Percentiles rank a stretch among this genome's conserved stretches.
phyloP scores from a whole-genome alignment of 495 filamentous ascomycete genomes.

The Trichoderma asperelloides region DNA sequence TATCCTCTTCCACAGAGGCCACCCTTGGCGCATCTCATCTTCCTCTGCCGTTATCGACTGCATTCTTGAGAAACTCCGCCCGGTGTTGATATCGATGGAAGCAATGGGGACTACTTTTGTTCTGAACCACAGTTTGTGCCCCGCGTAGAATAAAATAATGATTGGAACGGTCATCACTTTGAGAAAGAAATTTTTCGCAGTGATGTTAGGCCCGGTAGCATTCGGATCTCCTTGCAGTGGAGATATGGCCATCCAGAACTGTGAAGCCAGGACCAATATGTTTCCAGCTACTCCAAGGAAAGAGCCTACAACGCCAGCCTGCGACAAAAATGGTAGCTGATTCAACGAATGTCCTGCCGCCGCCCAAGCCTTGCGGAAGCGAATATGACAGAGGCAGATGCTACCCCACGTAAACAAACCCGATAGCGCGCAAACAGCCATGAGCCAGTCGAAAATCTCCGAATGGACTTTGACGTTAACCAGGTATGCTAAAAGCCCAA shows the following conservation, averaged over 20 bases:
- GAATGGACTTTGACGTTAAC: slow-evolving; percentile 47
- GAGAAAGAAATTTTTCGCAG: background rate
- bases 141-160: background rate
- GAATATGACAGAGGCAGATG: slow-evolving; percentile 48
- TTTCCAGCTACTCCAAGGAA: background rate
- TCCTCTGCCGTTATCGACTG: background rate
- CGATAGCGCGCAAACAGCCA: slow-evolving; percentile 44
- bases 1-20: background rate
- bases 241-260: background rate
- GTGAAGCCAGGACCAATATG: background rate
- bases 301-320: background rate
- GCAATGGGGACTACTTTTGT: background rate
- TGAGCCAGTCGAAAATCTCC: slow-evolving; percentile 56
- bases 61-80: background rate
- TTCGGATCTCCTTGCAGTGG: background rate
- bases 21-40: background rate
- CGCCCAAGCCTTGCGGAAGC: slow-evolving; percentile 12
- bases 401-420: slow-evolving; percentile 49
- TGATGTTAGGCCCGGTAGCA: background rate
- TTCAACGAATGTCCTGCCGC: background rate
- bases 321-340: background rate
- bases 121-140: background rate
- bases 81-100: background rate
- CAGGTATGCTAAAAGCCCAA: slow-evolving; percentile 64
- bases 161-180: background rate